Evolutionary conservation across 2,329 filamentous ascomycete genomes (phyloP), one percentile per base, ranked within the genome.

Genomic region (Aspergillus felis): DNA sequence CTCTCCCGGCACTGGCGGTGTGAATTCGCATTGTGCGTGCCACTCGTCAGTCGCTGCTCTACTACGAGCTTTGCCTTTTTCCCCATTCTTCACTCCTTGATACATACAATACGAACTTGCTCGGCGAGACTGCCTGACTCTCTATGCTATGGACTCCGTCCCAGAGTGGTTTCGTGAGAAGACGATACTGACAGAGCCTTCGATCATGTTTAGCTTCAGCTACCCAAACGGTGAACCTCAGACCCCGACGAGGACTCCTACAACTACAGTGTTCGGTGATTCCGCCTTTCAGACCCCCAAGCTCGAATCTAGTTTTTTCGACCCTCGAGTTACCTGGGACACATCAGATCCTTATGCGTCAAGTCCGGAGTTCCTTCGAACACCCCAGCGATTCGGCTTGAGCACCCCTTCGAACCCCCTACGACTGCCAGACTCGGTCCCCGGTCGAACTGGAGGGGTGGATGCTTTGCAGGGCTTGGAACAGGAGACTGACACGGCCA

Each of bases 221-320:
- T 76, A 76, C 68, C 71, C 75, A 54, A 72, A 74, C 71, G 76
- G 74, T 66, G 75, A 79, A 70, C 76, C 77, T 61, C 76, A 77
- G 60, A 79, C 77, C 56, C 77, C 76, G 8, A 79, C 76, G 55
- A 76, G 73, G 67, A 78, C 76, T 52, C 76, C 76, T 32, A 74
- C 73, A 10, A 71, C 74, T 44, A 64, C 69, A 48, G 65, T 70
- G 38, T 75, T 76, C 48, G 73, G 71, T 56, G 70, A 76, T 57
- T 59, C 68, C 46, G 64, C 76, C 52, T 77, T 78, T 56, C 74
- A 76, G 42, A 79, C 76, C 25, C 76, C 77, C 24, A 79, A 77
- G 62, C 74, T 78, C 61, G 76, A 78, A 63, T 78, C 75, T 12
- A 78, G 75, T 62, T 78, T 78, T 62, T 77, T 76, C 63, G 76